Percentiles rank a stretch among this genome's conserved stretches.
Conservation (phyloP, 2,329 filamentous ascomycete genomes). For the Stachybotrys chartarum region DNA sequence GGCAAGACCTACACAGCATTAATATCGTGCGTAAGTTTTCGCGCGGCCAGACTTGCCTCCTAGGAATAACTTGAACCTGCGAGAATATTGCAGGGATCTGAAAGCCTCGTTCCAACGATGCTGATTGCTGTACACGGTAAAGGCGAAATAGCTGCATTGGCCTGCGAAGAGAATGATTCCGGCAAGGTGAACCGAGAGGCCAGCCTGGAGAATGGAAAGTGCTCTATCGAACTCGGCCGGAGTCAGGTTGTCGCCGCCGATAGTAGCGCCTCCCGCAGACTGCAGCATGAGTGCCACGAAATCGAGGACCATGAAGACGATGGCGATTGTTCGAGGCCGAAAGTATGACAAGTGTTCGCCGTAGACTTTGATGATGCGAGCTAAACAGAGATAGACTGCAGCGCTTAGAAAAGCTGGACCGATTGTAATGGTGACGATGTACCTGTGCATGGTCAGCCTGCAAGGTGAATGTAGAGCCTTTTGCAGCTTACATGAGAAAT, state of each 20-base stretch:
- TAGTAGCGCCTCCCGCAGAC: slow-evolving; percentile 38
- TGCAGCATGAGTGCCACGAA: slow-evolving; percentile 42
- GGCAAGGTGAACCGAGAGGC: background rate
- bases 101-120: background rate
- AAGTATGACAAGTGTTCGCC: slow-evolving; percentile 28
- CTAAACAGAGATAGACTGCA: slow-evolving; percentile 53
- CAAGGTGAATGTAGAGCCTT: background rate
- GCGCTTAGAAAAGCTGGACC: slow-evolving; percentile 57
- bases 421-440: slow-evolving; percentile 46
- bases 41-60: background rate
- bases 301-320: slow-evolving; percentile 39
- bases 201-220: background rate
- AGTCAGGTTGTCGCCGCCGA: slow-evolving; percentile 5
- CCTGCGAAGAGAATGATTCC: background rate
- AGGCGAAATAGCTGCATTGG: background rate
- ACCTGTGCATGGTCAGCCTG: slow-evolving; percentile 2
- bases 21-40: background rate
- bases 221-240: background rate
- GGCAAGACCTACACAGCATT: background rate
- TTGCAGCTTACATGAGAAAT: slow-evolving; percentile 47
- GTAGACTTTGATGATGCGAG: slow-evolving; percentile 36
- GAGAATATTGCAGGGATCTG: background rate
- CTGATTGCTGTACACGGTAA: background rate
- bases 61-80: background rate
- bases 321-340: slow-evolving; percentile 21